Base-by-base conservation (phyloP, 345 rosid species). In the Arabis hirsuta region DNA sequence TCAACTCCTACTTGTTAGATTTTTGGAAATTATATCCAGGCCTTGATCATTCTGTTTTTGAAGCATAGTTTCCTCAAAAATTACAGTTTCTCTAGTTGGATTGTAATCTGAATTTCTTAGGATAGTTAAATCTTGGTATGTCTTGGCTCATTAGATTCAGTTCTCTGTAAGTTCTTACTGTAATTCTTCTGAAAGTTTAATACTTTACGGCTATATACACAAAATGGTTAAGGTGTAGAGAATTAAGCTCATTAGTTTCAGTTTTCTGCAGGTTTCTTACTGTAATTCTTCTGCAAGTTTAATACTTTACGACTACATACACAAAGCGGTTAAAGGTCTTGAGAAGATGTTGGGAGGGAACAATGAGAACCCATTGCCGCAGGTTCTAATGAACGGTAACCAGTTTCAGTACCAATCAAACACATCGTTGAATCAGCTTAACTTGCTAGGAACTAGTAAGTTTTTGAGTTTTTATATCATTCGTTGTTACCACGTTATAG, bases 291-390 rank as follows among this genome's bases (percentile, higher is more conserved):
- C 27, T 42, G 54, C 71, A 59, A 77, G 69, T 60, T 50, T 14
- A n/a, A 75, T 51, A 63, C 54, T 58, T 71, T 51, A 56, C 68
- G 36, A 19, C 24, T 32, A 9, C 59, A 69, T 4, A 34, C 29
- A 24, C 16, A 56, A 65, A 19, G 44, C 73, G 20, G 32, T 42
- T 32, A 27, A 66, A 8, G 61, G 29, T 73, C 26, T 38, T 38
- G 13, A 71, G 72, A 78, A 77, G 56, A 91, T 92, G 98, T 76
- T 92, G 60, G 87, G 90, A 76, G 89, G 92, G 69, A 84, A 81
- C 83, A 85, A 80, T 12, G 74, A 69, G 27, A 89, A 80, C 83
- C 75, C 84, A 71, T 69, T 77, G 61, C 82, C 80, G 52, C 94
- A 88, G 24, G 82, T 71, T 69, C 69, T 78, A 39, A 43, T 84